Evolutionary conservation across 768 basidiomycete genomes (phyloP).

Genomic region (Xanthoconium stramineum): DNA sequence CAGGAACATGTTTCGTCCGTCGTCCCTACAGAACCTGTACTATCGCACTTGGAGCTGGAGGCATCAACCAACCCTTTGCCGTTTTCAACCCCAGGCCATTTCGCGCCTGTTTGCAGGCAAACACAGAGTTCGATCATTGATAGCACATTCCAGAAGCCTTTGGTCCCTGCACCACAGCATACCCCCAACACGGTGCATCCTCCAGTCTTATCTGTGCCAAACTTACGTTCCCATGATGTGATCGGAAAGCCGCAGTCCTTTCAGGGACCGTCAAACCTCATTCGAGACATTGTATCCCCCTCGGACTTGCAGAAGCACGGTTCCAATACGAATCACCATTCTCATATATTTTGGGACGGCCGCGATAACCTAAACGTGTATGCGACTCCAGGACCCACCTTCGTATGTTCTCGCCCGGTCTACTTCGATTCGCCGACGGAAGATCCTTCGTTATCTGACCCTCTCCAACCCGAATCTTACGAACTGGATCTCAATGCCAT

Average conservation of each 20-base stretch:
- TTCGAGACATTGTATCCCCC: conserved; percentile 5
- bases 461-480: conserved; percentile 35
- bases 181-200: conserved; percentile 10
- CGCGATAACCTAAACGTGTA: conserved; percentile 27
- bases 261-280: conserved; percentile 3
- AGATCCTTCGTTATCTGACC: conserved; percentile 42
- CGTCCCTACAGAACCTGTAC: not conserved
- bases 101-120: conserved; percentile 9
- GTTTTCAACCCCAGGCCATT: conserved; percentile 27
- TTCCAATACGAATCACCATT: not conserved
- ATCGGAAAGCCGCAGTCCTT: conserved; percentile 2
- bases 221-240: conserved; percentile 19
- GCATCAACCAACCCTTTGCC: conserved; percentile 4
- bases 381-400: conserved; percentile 49
- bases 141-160: conserved; percentile 1
- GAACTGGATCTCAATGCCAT: conserved; percentile 40
- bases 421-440: conserved; percentile 54
- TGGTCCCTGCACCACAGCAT: conserved; percentile 6
- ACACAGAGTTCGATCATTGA: not conserved
- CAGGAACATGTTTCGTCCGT: not conserved
- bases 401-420: conserved; percentile 31
- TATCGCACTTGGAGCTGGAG: not conserved
- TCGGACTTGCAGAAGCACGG: conserved; percentile 14
- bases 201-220: conserved; percentile 3
- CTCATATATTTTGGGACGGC: not conserved